phyloP scores from a whole-genome alignment of 352 stramenopile species.

The Phytophthora capsici region DNA sequence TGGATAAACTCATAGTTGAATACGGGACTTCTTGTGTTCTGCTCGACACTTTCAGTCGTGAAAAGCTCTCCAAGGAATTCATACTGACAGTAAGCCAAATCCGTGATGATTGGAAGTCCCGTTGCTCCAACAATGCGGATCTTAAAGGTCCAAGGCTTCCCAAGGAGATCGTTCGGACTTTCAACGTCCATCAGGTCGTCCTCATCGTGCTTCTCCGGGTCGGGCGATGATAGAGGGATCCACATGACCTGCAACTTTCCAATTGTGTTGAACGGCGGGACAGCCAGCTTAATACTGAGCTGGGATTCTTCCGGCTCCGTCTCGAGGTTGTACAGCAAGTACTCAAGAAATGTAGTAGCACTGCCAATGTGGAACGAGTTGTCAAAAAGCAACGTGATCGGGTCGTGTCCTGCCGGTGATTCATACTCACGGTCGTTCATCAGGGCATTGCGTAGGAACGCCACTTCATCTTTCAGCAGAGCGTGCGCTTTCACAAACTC shows the following conservation, averaged over 20 bases:
- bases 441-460: slow-evolving; percentile 92
- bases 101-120: slow-evolving; percentile 88
- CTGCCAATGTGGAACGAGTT: slow-evolving; percentile 93
- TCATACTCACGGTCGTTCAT: slow-evolving; percentile 90
- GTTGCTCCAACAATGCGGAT: slow-evolving; percentile 85
- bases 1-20: slow-evolving; percentile 93
- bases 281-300: slow-evolving; percentile 91
- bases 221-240: slow-evolving; percentile 83
- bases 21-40: slow-evolving; percentile 84
- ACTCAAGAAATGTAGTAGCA: slow-evolving; percentile 93
- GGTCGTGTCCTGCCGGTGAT: slow-evolving; percentile 85
- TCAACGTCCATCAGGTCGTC: slow-evolving; percentile 81
- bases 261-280: slow-evolving; percentile 93
- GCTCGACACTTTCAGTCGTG: slow-evolving; percentile 91
- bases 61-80: slow-evolving; percentile 93
- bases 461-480: slow-evolving; percentile 86
- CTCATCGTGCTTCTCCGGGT: slow-evolving; percentile 68
- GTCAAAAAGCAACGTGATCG: slow-evolving; percentile 93
- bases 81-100: slow-evolving; percentile 93
- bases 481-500: slow-evolving; percentile 92
- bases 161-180: slow-evolving; percentile 77
- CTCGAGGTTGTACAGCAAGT: slow-evolving; percentile 92
- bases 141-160: slow-evolving; percentile 92
- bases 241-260: slow-evolving; percentile 92
- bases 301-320: slow-evolving; percentile 91